Evolutionary conservation across 768 basidiomycete species (phyloP).

Genomic region (Mycena polygramma): DNA sequence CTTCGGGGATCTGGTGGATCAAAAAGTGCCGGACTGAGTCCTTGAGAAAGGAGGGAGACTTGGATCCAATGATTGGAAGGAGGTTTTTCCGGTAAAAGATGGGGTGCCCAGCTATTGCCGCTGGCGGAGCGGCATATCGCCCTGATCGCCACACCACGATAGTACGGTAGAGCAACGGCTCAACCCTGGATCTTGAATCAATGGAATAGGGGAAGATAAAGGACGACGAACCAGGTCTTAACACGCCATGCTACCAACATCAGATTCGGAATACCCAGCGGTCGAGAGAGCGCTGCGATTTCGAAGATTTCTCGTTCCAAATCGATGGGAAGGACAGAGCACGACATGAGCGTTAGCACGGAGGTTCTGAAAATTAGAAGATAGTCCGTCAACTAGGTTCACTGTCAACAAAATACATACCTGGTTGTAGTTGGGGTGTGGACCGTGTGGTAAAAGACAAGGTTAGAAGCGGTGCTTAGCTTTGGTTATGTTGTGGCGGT

Average conservation of each 20-base stretch:
- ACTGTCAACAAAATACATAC: no score
- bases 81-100: background rate
- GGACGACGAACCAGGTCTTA: background rate
- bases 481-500: no score
- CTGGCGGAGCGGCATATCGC: background rate
- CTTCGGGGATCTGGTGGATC: background rate
- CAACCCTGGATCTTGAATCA: background rate
- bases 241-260: conserved; percentile 10
- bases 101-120: background rate
- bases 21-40: background rate
- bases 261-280: background rate
- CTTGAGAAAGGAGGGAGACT: background rate
- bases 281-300: background rate
- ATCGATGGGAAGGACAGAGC: background rate
- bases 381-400: no score
- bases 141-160: conserved; percentile 2
- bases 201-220: no score
- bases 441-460: no score
- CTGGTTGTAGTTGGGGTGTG: no score
- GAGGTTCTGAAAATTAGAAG: no score
- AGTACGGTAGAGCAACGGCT: background rate
- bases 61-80: background rate
- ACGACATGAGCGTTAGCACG: background rate
- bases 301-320: conserved; percentile 3
- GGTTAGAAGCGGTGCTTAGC: no score